These are phyloP conservation scores for Bromus sterilis DNA, from an alignment of 176 grass and related monocot genomes.

Conservation along the genomic window DNA sequence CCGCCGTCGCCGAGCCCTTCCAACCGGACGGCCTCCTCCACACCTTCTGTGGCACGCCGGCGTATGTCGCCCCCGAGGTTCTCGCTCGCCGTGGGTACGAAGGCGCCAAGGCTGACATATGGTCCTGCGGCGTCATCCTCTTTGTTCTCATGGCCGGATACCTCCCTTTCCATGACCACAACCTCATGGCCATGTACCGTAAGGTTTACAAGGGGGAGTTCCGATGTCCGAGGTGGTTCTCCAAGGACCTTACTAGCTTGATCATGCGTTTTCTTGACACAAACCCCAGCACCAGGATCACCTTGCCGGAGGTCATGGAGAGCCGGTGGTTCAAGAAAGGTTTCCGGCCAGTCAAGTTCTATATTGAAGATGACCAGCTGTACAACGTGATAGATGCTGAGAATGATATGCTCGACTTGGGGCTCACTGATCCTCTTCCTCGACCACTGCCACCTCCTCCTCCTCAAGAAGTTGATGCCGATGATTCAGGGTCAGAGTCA, in stretches of 20 bases:
- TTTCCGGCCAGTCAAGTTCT: slow-evolving; percentile 78
- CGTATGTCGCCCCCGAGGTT: slow-evolving; percentile 90
- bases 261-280: slow-evolving; percentile 61
- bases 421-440: slow-evolving; percentile 4
- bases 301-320: slow-evolving; percentile 79
- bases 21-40: slow-evolving; percentile 68
- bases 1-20: slow-evolving; percentile 80
- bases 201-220: slow-evolving; percentile 96
- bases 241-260: slow-evolving; percentile 53
- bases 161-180: slow-evolving; percentile 90
- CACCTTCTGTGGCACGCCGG: slow-evolving; percentile 95
- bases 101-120: slow-evolving; percentile 78
- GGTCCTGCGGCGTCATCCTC: slow-evolving; percentile 96
- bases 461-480: slow-evolving; percentile 24
- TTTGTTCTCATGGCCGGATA: slow-evolving; percentile 96
- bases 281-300: slow-evolving; percentile 60
- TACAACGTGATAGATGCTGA: slow-evolving; percentile 49
- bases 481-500: slow-evolving; percentile 80
- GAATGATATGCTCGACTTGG: slow-evolving; percentile 2
- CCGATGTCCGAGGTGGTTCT: slow-evolving; percentile 94
- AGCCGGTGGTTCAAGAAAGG: slow-evolving; percentile 91
- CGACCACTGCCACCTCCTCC: slow-evolving; percentile 10
- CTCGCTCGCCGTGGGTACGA: slow-evolving; percentile 73
- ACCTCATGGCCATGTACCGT: slow-evolving; percentile 81
- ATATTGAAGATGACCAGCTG: slow-evolving; percentile 75